Evolutionary conservation across 257 asterid species (phyloP).

Genomic region (Gentiana straminea): DNA sequence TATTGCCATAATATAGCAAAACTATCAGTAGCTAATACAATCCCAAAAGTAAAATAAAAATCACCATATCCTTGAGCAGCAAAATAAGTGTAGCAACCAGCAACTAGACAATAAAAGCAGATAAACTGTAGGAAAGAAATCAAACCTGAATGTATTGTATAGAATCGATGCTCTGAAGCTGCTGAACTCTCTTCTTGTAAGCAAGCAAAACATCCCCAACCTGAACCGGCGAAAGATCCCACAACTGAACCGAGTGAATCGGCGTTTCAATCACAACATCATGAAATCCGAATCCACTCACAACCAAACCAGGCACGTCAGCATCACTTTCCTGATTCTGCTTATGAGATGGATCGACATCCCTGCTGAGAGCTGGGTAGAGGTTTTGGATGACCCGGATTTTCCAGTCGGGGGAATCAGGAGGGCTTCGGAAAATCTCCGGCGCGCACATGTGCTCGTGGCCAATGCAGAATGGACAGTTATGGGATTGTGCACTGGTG

Average conservation of each 20-base stretch:
- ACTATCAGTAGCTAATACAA: too few relatives aligned
- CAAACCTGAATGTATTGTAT: constrained; percentile 74
- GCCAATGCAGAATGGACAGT: constrained; percentile 80
- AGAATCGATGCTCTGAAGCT: constrained; percentile 41
- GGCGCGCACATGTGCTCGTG: constrained; percentile 96
- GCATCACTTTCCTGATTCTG: constrained; percentile 8
- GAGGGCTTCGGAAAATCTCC: constrained; percentile 72
- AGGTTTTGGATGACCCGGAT: constrained; percentile 80
- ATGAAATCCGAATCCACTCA: constrained; percentile 79
- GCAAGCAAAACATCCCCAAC: constrained; percentile 67
- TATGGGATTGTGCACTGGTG: constrained; percentile 18
- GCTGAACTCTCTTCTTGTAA: constrained; percentile 53
- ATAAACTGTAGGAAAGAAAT: background rate
- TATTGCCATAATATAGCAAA: too few relatives aligned
- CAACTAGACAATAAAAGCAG: background rate
- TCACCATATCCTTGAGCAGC: background rate
- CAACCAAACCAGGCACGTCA: constrained; percentile 14
- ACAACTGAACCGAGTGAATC: constrained; percentile 53
- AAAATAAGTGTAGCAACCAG: background rate
- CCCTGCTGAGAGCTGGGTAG: constrained; percentile 81
- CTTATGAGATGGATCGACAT: constrained; percentile 13
- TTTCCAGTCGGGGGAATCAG: constrained; percentile 57
- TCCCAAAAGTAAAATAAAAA: background rate
- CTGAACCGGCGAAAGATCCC: constrained; percentile 47
- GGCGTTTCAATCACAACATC: constrained; percentile 95